Evolutionary conservation across 495 filamentous ascomycete species (phyloP), one percentile per base, ranked within the genome.

Genomic region (Tuber melanosporum): DNA sequence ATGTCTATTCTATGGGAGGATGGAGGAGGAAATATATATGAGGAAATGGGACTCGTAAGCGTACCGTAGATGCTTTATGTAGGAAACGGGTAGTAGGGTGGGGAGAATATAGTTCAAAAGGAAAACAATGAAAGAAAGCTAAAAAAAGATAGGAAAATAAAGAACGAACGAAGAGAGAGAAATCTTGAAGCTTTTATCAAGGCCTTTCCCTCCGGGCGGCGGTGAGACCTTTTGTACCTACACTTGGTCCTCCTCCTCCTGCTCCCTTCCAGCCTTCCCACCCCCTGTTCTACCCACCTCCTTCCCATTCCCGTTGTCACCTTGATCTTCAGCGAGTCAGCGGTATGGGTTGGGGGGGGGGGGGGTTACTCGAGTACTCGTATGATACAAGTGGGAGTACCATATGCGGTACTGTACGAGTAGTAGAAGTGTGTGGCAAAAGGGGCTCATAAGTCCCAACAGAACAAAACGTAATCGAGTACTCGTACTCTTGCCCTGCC

Each of bases 151-250:
- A 32, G 10, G 26, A 32, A 66, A 66, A 66, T 66, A 66, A 66
- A 32, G 57, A 66, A 32, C 57, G 57, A 66, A 66, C 57, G 57
- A 66, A 66, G 57, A 32, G 12, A 46, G 57, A 46, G 57, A 66
- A 12, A 66, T 66, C 57, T 66, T 66, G 57, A 66, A 66, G 57
- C 57, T 66, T 66, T 66, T 32, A 66, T 66, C 57, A 66, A 46
- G 45, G 8, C 7, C 42, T 43, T 43, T 43, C 42, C 6, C 42
- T 46, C 45, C 26, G 52, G 52, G 52, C 8, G 52, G 52, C 49
- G 22, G 52, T 3, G 52, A 57, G 12, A 22, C 52, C 22, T 57
- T 57, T 57, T 57, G 52, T 57, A 57, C 52, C 52, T 57, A 57
- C 52, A 26, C 52, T 57, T 57, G 10, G 52, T 57, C 52, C 52